Conservation (phyloP, 257 asterid genomes). For the Mentha longifolia region DNA sequence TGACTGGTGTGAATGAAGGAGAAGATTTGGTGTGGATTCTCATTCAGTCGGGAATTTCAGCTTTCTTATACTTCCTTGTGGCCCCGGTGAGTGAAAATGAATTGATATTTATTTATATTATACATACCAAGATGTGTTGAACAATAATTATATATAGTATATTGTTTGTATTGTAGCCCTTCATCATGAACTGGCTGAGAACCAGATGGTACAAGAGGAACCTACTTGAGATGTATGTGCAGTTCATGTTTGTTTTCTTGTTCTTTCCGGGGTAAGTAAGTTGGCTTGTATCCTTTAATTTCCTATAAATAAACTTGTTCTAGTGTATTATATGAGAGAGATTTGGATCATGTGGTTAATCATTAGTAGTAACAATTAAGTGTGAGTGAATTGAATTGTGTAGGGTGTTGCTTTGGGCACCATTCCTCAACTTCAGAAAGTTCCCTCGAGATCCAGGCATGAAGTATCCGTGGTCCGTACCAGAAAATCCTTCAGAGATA, state of each 20-base stretch:
- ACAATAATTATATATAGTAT: neutral
- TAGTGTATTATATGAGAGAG: too few species aligned
- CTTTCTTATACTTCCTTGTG: constrained; percentile 74
- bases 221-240: constrained; percentile 76
- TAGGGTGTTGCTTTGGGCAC: constrained; percentile 83
- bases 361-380: too few species aligned
- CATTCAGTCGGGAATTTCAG: constrained; percentile 69
- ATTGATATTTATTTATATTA: neutral
- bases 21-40: constrained; percentile 61
- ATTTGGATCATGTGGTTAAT: neutral
- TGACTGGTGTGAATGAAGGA: constrained; percentile 68
- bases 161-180: constrained; percentile 64
- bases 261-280: constrained; percentile 91
- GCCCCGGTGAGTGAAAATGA: constrained; percentile 58
- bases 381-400: neutral
- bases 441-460: constrained; percentile 78
- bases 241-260: constrained; percentile 85
- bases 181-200: constrained; percentile 86
- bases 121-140: neutral
- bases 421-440: constrained; percentile 85
- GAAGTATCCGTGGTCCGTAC: constrained; percentile 85
- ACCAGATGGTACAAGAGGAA: constrained; percentile 84
- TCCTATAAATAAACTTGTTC: too few species aligned
- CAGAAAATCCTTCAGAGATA: constrained; percentile 60
- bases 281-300: too few species aligned